phyloP scores from a whole-genome alignment of 1,284 basidiomycete genomes.

The Lignosus rhinocerotis region DNA sequence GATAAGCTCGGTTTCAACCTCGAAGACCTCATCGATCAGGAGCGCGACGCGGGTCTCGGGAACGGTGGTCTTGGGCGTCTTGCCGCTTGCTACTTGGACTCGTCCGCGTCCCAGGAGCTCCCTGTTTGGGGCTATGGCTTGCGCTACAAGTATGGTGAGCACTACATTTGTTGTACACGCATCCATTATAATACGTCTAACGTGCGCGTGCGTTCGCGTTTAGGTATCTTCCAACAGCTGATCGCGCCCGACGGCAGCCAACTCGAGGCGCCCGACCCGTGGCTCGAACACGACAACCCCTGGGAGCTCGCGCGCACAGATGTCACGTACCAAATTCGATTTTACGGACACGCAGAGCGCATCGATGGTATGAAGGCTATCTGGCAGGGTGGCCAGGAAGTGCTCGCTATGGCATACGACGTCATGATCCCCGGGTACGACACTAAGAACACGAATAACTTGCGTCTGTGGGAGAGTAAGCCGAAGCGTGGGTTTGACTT shows the following conservation, averaged over 20 bases:
- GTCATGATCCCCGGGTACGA: conserved; percentile 88
- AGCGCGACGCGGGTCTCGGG: conserved; percentile 88
- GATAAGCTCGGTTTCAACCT: conserved; percentile 82
- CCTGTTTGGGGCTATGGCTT: conserved; percentile 90
- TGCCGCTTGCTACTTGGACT: conserved; percentile 92
- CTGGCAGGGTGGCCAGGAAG: conserved; percentile 91
- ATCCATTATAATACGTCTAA: background rate
- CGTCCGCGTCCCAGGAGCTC: conserved; percentile 77
- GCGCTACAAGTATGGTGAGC: conserved; percentile 80
- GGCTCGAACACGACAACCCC: conserved; percentile 85
- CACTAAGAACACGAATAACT: conserved; percentile 77
- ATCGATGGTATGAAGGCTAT: conserved; percentile 62
- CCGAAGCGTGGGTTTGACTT: conserved; percentile 92
- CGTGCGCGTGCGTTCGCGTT: no score
- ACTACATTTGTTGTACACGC: background rate
- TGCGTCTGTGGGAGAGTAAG: conserved; percentile 82
- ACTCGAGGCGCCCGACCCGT: conserved; percentile 91
- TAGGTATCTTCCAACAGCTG: conserved; percentile 86
- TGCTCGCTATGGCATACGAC: conserved; percentile 88
- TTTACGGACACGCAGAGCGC: conserved; percentile 82
- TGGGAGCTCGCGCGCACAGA: conserved; percentile 90
- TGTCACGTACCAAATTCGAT: conserved; percentile 79
- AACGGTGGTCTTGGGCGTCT: conserved; percentile 90
- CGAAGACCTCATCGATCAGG: conserved; percentile 83
- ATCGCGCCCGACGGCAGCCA: conserved; percentile 81